Evolutionary conservation across 2,329 filamentous ascomycete genomes (phyloP), one percentile per base, ranked within the genome.

Genomic region (Pseudogymnoascus sp.): DNA sequence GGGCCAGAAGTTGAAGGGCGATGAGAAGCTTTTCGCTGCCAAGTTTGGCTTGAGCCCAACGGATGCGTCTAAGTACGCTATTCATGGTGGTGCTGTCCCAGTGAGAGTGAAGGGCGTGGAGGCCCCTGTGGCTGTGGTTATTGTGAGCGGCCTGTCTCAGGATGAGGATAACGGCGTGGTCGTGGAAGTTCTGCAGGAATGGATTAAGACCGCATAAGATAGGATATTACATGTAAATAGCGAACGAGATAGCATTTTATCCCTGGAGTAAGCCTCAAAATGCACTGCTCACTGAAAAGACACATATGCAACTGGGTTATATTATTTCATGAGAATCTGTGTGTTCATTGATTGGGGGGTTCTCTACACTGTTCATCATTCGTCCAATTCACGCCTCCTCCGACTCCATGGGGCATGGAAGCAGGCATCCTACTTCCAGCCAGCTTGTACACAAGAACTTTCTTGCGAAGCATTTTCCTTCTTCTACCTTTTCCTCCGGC

Each of bases 131-230:
- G 90, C 84, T 0, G 86, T 91, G 0, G 85, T 92, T 23, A 85
- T 92, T 16, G 88, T 93, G 1, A 89, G 86, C 70, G 90, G 90
- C 4, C 74, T 93, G 73, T 88, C 86, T 77, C 88, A 92, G 75
- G 81, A 89, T 69, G 83, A 92, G 76, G 89, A 93, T 74, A 90
- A 95, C 74, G 85, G 84, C 7, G 83, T 92, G 38, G 85, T 93
- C 70, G 82, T 89, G 0, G 88, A 92, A 72, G 85, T 84, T 0
- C 79, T 92, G 44, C 79, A 79, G 68, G 82, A 84, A 66, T 81
- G 28, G 59, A 37, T 60, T 18, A 60, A 56, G 50, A 56, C 6
- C 50, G 50, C 50, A 34, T 56, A 56, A 18, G n/a, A 12, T 34
- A 18, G 25, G 28, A n/a, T 34, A 34, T 56, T 56, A 18, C 50